Evolutionary conservation across 352 stramenopile genomes (phyloP).

Genomic region (Globisporangium mamillatum): DNA sequence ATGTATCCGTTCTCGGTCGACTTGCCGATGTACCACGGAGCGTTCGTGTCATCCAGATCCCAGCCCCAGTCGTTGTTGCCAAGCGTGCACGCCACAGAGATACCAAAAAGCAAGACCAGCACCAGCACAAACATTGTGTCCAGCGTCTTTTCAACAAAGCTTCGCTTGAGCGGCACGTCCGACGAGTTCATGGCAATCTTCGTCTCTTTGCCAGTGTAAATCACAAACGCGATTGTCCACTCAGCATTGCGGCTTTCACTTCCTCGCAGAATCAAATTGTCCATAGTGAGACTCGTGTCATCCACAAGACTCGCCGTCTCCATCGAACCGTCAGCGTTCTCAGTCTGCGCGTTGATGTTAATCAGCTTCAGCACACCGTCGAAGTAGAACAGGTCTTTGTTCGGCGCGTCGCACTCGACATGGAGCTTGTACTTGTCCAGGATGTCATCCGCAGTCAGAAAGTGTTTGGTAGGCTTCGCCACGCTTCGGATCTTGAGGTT

Average conservation of each 20-base stretch:
- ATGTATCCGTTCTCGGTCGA: conserved; percentile 75
- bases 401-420: conserved; percentile 76
- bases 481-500: conserved; percentile 88
- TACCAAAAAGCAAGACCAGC: conserved; percentile 81
- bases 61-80: conserved; percentile 86
- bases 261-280: conserved; percentile 84
- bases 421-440: conserved; percentile 61
- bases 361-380: conserved; percentile 60
- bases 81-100: conserved; percentile 79
- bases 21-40: conserved; percentile 68
- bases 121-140: conserved; percentile 89
- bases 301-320: conserved; percentile 8
- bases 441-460: conserved; percentile 70
- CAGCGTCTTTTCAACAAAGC: conserved; percentile 84
- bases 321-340: conserved; percentile 18
- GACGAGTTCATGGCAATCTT: conserved; percentile 87
- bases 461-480: conserved; percentile 73
- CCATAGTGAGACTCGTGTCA: conserved; percentile 75
- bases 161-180: conserved; percentile 79
- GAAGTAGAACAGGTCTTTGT: conserved; percentile 88
- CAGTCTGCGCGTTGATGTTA: conserved; percentile 21
- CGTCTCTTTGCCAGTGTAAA: conserved; percentile 82
- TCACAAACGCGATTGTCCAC: conserved; percentile 82
- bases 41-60: conserved; percentile 41
- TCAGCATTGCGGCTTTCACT: conserved; percentile 84